phyloP scores from a whole-genome alignment of 257 asterid genomes.

The Forsythia suspensa region DNA sequence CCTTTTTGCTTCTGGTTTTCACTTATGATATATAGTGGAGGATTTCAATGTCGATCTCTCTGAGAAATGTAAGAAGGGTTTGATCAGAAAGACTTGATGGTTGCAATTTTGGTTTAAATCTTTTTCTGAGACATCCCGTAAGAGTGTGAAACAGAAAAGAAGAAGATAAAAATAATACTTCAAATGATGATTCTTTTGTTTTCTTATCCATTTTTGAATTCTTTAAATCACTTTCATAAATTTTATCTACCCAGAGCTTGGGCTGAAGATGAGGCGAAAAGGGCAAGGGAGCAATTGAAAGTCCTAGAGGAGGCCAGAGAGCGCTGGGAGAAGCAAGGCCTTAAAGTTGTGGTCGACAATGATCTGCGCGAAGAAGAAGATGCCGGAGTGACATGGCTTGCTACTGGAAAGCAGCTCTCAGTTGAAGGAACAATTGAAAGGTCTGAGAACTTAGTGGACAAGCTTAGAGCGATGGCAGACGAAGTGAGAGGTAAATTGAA shows the following conservation, averaged over 20 bases:
- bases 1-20: neutral
- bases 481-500: constrained; percentile 63
- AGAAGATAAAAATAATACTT: neutral
- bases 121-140: neutral
- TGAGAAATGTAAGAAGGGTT: neutral
- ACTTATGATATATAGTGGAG: neutral
- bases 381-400: constrained; percentile 66
- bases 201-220: neutral
- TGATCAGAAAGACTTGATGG: neutral
- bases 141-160: neutral
- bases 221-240: neutral
- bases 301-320: constrained; percentile 87
- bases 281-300: constrained; percentile 90
- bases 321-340: constrained; percentile 84
- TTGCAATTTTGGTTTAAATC: neutral
- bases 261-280: constrained; percentile 98
- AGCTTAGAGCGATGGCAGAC: constrained; percentile 67
- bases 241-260: constrained; percentile 56
- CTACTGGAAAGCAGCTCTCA: constrained; percentile 58
- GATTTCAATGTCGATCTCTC: neutral
- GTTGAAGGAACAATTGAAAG: constrained; percentile 68
- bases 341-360: constrained; percentile 79
- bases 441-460: constrained; percentile 71
- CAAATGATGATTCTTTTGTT: neutral
- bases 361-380: constrained; percentile 87